Percentiles rank a stretch among this genome's conserved stretches.
Evolutionary conservation across 345 rosid species (phyloP).

Genomic region (Camelina sativa): DNA sequence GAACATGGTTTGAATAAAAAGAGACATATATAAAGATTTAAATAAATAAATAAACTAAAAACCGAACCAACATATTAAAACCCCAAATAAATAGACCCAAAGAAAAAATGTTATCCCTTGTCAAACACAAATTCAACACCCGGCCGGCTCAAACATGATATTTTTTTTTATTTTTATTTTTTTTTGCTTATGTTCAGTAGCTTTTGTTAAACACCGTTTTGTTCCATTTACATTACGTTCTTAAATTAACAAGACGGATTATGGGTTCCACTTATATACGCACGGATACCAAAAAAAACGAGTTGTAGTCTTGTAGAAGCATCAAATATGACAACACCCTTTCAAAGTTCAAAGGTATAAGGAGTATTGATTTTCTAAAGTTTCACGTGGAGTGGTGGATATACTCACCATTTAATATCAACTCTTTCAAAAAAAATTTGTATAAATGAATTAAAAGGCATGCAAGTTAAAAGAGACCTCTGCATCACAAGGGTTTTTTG

Average conservation of each 20-base stretch:
- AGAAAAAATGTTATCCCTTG: neutral
- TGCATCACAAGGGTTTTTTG: neutral
- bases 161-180: too few relatives aligned
- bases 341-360: slow-evolving; percentile 32
- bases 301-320: neutral
- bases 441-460: neutral
- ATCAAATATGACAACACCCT: slow-evolving; percentile 33
- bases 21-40: too few relatives aligned
- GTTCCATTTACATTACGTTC: neutral
- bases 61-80: neutral
- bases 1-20: too few relatives aligned
- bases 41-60: too few relatives aligned
- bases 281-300: neutral
- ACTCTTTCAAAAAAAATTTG: neutral
- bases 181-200: neutral
- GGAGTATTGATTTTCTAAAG: neutral
- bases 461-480: neutral
- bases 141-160: neutral
- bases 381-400: slow-evolving; percentile 44
- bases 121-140: neutral
- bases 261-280: neutral
- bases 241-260: neutral
- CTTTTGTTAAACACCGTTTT: neutral
- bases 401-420: slow-evolving; percentile 41
- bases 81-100: neutral